A percentile compares a stretch with the other conserved stretches of the same genome.
Conservation (phyloP, 768 basidiomycete genomes). For the Phlebiopsis gigantea region DNA sequence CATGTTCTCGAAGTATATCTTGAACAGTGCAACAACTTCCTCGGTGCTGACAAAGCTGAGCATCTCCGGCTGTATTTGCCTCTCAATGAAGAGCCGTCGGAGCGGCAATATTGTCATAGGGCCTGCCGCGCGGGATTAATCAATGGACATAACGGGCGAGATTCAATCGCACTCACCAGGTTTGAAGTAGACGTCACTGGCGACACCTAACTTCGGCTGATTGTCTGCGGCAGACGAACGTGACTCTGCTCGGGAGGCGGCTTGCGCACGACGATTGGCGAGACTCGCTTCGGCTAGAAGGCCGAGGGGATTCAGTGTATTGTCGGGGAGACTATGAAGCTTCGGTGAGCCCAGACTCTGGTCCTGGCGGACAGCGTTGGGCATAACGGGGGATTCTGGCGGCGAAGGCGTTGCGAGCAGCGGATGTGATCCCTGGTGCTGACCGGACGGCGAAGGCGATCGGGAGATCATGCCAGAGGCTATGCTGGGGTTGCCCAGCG, state of each 20-base stretch:
- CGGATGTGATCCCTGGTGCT: slow-evolving; percentile 46
- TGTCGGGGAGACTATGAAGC: slow-evolving; percentile 88
- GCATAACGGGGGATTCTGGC: slow-evolving; percentile 30
- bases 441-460: slow-evolving; percentile 65
- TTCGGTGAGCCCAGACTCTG: slow-evolving; percentile 62
- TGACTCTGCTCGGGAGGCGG: slow-evolving; percentile 19
- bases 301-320: slow-evolving; percentile 87
- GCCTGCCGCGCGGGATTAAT: slow-evolving; percentile 37
- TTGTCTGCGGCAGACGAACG: slow-evolving; percentile 6
- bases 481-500: slow-evolving; percentile 80
- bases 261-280: slow-evolving; percentile 63
- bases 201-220: slow-evolving; percentile 59
- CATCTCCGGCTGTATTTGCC: slow-evolving; percentile 92
- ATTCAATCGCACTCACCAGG: slow-evolving; percentile 50
- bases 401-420: slow-evolving; percentile 37
- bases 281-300: slow-evolving; percentile 87
- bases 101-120: slow-evolving; percentile 87
- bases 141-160: neutral
- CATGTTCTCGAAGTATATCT: slow-evolving; percentile 83
- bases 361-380: slow-evolving; percentile 28
- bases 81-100: slow-evolving; percentile 77
- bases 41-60: slow-evolving; percentile 81
- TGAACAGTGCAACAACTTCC: slow-evolving; percentile 87
- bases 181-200: slow-evolving; percentile 87
- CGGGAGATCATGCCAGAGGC: slow-evolving; percentile 77